Conservation (phyloP, 1,139 yeast species). For the Saccharomycopsis hybrid region DNA sequence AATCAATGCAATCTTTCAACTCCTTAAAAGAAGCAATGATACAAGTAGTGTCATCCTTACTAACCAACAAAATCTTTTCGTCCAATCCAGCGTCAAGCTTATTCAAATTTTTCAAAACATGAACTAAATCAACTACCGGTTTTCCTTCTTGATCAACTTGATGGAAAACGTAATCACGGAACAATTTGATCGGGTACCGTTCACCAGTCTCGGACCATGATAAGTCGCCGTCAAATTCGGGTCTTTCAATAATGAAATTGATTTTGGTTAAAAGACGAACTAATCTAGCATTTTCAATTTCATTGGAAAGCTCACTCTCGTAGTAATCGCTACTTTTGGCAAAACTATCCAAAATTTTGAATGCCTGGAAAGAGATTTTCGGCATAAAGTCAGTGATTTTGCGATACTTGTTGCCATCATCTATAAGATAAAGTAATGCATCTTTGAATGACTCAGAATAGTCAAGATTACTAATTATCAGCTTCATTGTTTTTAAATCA, state of each 20-base stretch:
- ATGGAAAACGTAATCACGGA: slow-evolving; percentile 81
- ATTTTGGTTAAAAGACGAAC: slow-evolving; percentile 78
- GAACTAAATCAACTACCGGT: slow-evolving; percentile 76
- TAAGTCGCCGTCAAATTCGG: slow-evolving; percentile 49
- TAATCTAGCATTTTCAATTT: slow-evolving; percentile 82
- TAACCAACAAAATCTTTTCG: slow-evolving; percentile 71
- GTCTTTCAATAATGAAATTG: slow-evolving; percentile 71
- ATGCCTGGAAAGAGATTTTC: slow-evolving; percentile 35
- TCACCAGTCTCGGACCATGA: slow-evolving; percentile 74
- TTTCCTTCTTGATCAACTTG: slow-evolving; percentile 72
- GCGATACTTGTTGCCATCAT: slow-evolving; percentile 4
- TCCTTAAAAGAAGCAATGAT: slow-evolving; percentile 75
- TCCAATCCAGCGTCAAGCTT: slow-evolving; percentile 91
- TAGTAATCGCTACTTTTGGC: slow-evolving; percentile 52
- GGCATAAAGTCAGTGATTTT: slow-evolving; percentile 27
- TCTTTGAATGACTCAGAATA: slow-evolving; percentile 1
- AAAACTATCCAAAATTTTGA: slow-evolving; percentile 45
- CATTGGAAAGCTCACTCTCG: slow-evolving; percentile 62
- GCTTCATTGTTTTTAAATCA: background rate
- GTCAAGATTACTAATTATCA: background rate
- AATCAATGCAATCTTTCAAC: slow-evolving; percentile 65
- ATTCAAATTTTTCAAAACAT: slow-evolving; percentile 72
- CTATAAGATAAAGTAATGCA: slow-evolving; percentile 22
- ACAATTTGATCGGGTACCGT: slow-evolving; percentile 66
- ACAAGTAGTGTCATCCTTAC: slow-evolving; percentile 78